A percentile compares a stretch with the other conserved stretches of the same genome.
These are phyloP conservation scores for Craspedostauros australis DNA, from an alignment of 108 stramenopile genomes.

Conservation along the genomic window DNA sequence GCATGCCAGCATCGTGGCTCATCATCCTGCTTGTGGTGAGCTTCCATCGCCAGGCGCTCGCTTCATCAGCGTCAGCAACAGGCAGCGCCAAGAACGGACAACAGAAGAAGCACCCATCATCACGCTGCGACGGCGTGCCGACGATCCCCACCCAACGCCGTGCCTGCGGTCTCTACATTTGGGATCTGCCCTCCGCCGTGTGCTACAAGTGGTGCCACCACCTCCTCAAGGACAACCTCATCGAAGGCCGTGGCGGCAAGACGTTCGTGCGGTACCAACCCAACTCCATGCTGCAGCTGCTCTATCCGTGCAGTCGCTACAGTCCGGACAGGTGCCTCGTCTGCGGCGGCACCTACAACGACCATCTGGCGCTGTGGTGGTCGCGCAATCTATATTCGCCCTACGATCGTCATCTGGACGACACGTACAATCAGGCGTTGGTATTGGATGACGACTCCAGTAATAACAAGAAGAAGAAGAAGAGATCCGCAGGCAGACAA, in stretches of 20 bases:
- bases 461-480: not conserved
- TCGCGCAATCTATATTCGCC: conserved; percentile 36
- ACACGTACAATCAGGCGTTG: conserved; percentile 18
- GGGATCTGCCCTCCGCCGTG: conserved; percentile 28
- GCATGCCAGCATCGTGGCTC: no score
- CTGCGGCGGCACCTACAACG: conserved; percentile 40
- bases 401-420: conserved; percentile 34
- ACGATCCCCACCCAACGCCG: conserved; percentile 4
- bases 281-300: conserved; percentile 33
- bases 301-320: conserved; percentile 35
- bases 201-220: conserved; percentile 38
- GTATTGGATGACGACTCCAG: not conserved
- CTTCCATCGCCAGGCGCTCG: no score
- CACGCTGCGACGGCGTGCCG: conserved; percentile 7
- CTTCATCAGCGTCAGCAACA: no score
- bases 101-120: not conserved
- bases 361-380: conserved; percentile 48
- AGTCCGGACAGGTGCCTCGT: conserved; percentile 38
- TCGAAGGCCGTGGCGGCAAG: conserved; percentile 42
- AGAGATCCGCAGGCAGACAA: not conserved
- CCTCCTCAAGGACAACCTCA: conserved; percentile 32
- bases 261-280: conserved; percentile 38
- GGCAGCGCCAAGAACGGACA: no score
- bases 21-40: no score
- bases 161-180: conserved; percentile 9